These are phyloP conservation scores for Syncephalis plumigaleata DNA, from an alignment of 371 early-diverging fungal species.

Conservation along the genomic window DNA sequence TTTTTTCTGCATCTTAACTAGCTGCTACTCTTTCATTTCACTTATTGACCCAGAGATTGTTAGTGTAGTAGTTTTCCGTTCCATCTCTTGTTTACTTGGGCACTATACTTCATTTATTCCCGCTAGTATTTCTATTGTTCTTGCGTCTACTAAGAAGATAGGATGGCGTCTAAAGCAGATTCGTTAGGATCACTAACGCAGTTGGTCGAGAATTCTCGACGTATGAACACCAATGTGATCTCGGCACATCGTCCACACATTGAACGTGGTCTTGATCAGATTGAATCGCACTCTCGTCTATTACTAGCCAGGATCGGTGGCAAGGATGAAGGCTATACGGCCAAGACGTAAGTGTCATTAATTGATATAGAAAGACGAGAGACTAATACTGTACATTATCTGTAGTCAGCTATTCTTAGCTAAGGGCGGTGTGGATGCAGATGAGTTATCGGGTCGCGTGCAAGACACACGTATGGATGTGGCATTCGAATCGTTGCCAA, in stretches of 20 bases:
- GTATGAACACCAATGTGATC: too few relatives aligned
- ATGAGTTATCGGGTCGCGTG: constrained; percentile 28
- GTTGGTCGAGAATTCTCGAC: too few relatives aligned
- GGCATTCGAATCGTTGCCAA: constrained; percentile 46
- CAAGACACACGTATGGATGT: constrained; percentile 36
- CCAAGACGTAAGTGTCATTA: constrained; percentile 18
- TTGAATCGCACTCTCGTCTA: constrained; percentile 52
- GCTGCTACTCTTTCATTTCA: too few relatives aligned
- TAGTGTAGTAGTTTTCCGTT: too few relatives aligned
- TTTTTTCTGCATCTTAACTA: too few relatives aligned
- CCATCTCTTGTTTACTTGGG: too few relatives aligned
- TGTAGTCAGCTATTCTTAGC: constrained; percentile 44
- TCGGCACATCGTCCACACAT: constrained; percentile 21
- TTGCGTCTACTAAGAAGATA: too few relatives aligned
- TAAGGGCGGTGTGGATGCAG: constrained; percentile 53
- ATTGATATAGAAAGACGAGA: background rate
- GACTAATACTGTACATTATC: background rate
- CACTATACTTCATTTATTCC: too few relatives aligned
- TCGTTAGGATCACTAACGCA: too few relatives aligned
- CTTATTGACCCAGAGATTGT: too few relatives aligned
- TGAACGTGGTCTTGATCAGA: constrained; percentile 56
- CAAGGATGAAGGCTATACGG: constrained; percentile 19
- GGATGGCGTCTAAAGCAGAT: too few relatives aligned
- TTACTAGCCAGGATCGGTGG: constrained; percentile 31
- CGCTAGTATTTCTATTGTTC: too few relatives aligned